Evolutionary conservation across 2,329 filamentous ascomycete species (phyloP), one percentile per base, ranked within the genome.

Genomic region (Byssothecium circinans): DNA sequence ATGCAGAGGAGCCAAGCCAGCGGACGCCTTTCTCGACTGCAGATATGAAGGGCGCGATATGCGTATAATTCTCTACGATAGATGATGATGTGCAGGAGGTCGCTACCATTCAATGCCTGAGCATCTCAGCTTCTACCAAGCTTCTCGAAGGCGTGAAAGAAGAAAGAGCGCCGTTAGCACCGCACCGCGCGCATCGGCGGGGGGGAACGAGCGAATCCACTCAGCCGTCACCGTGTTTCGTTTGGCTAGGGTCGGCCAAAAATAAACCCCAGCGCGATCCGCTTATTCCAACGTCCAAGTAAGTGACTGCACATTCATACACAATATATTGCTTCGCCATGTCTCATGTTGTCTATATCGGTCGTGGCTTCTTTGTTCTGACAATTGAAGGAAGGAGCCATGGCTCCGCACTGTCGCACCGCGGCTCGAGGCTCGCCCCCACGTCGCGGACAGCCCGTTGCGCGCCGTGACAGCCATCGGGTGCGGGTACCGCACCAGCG

Each of bases 1-100:
- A 68, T 67, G 67, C 65, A 62, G 57, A 40, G 40, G 43, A 43
- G 57, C 62, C 58, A 61, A 62, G 60, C 12, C 32, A 33, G 43
- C 34, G 36, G 46, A 44, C 36, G 48, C 19, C 40, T 36, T 46
- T 17, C 44, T 42, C 43, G 36, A 46, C 39, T 52, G 52, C 20
- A 46, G 37, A 43, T 33, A 22, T 50, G 29, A 32, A 25, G 23
- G 23, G 43, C 45, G 32, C n/a, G n/a, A n/a, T n/a, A n/a, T n/a
- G n/a, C n/a, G n/a, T n/a, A n/a, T n/a, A n/a, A n/a, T n/a, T n/a
- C n/a, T n/a, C n/a, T n/a, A n/a, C n/a, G n/a, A n/a, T n/a, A n/a
- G n/a, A 22, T 10, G 19, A 23, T 3, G 15, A 27, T 20, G 12
- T 17, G 11, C 17, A 14, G 8, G 14, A 25, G 8, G 18, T 18